Conservation (phyloP, 805 yeast species). For the Lipomyces sp. region DNA sequence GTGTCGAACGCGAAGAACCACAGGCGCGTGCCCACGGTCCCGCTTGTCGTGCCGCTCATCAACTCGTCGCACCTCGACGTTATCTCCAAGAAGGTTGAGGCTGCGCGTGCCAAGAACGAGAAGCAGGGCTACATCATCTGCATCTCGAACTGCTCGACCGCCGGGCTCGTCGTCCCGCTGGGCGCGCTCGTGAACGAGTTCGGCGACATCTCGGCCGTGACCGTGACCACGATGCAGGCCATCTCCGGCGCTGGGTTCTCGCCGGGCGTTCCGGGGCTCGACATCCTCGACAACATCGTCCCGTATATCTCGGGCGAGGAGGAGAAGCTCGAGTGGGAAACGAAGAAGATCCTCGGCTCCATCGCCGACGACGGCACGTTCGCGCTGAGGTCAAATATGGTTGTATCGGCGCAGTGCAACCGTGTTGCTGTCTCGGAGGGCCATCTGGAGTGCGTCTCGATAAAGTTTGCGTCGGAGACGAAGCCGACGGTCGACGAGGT, state of each 20-base stretch:
- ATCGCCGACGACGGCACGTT: slow-evolving; percentile 53
- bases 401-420: slow-evolving; percentile 93
- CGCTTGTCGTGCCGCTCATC: slow-evolving; percentile 91
- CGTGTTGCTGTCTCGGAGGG: slow-evolving; percentile 97
- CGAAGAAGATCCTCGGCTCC: slow-evolving; percentile 85
- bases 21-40: slow-evolving; percentile 82
- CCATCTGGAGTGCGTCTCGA: slow-evolving; percentile 91
- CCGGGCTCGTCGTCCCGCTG: slow-evolving; percentile 94
- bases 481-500: slow-evolving; percentile 83
- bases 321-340: slow-evolving; percentile 98
- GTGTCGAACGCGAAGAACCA: slow-evolving; percentile 96
- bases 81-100: slow-evolving; percentile 55
- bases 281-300: slow-evolving; percentile 87
- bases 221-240: slow-evolving; percentile 93
- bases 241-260: slow-evolving; percentile 98
- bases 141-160: slow-evolving; percentile 97
- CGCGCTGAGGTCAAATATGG: slow-evolving; percentile 61
- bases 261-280: slow-evolving; percentile 96
- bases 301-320: slow-evolving; percentile 97
- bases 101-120: slow-evolving; percentile 42
- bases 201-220: slow-evolving; percentile 84
- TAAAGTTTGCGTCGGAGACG: slow-evolving; percentile 75
- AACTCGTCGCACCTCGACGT: slow-evolving; percentile 86
- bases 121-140: slow-evolving; percentile 85
- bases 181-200: slow-evolving; percentile 87